Evolutionary conservation across 2,329 filamentous ascomycete species (phyloP), one percentile per base, ranked within the genome.

Genomic region (Biscogniauxia mediterranea): DNA sequence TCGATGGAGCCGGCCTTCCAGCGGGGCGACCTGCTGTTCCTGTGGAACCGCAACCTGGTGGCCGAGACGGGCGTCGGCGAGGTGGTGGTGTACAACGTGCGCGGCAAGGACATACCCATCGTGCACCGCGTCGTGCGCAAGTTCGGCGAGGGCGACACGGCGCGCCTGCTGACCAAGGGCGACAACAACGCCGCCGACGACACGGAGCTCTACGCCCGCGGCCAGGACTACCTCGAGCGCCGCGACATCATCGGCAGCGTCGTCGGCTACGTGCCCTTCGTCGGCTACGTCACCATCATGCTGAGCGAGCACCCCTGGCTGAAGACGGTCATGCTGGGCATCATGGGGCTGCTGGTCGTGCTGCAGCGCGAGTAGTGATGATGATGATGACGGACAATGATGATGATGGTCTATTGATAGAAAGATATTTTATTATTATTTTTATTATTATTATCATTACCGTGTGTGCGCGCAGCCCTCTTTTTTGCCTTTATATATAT

Each of bases 121-220:
- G 95, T 99, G 68, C 95, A 99, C 80, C 83, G 95, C 56, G 85
- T 98, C 9, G 90, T 98, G 58, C 86, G 93, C 78, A 88, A 87
- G 73, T 89, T 88, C 73, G 86, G 87, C 21, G 70, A 71, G 28
- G 86, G 86, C 80, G 85, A 72, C 61, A 76, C 81, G 56, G 85
- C 86, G n/a, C 81, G 92, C 73, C 85, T 99, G 20, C 85, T 99
- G 60, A 99, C 95, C 38, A 99, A 99, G 79, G 95, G 95, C 68
- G 95, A 99, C 79, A 99, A 98, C 82, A 99, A 99, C 75, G 78
- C 87, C 7, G 91, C 92, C 51, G 94, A 98, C 76, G 95, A 99
- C 75, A 96, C 92, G 17, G 93, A 97, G 74, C 84, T 81, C 8
- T 97, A 97, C 75, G 93, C 95, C 2, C 81, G 82, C 49, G 92